A percentile compares a stretch with the other conserved stretches of the same genome.
These are phyloP conservation scores for Colletotrichum melonis DNA, from an alignment of 2,329 filamentous ascomycete species.

Conservation along the genomic window DNA sequence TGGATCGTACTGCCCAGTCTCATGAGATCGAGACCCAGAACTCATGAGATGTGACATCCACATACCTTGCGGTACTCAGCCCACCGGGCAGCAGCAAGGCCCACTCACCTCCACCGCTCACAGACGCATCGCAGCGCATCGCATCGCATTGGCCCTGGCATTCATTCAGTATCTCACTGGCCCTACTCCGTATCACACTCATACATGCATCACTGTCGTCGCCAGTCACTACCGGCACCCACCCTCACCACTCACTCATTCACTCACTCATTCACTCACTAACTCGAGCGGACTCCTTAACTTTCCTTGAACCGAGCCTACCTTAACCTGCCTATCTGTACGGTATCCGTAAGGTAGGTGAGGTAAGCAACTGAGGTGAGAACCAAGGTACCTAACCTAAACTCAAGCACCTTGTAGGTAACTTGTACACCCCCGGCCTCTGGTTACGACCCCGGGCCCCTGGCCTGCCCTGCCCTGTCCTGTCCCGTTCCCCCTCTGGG, in stretches of 20 bases:
- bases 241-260: no score
- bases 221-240: no score
- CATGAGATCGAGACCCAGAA: neutral
- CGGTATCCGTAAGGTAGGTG: no score
- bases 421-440: neutral
- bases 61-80: neutral
- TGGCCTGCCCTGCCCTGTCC: neutral
- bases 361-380: no score
- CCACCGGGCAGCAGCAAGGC: neutral
- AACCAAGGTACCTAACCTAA: conserved; percentile 4
- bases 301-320: conserved; percentile 18
- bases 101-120: conserved; percentile 1
- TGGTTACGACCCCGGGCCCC: neutral
- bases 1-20: neutral
- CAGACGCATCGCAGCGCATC: conserved; percentile 4
- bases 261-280: neutral
- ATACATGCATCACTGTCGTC: no score
- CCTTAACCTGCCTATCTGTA: no score
- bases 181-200: no score
- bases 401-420: neutral
- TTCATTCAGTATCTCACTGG: neutral
- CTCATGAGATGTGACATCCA: neutral
- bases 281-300: neutral
- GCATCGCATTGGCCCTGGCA: conserved; percentile 15
- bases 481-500: neutral